phyloP scores from a whole-genome alignment of 2,329 filamentous ascomycete species.

The Metarhizium anisopliae region DNA sequence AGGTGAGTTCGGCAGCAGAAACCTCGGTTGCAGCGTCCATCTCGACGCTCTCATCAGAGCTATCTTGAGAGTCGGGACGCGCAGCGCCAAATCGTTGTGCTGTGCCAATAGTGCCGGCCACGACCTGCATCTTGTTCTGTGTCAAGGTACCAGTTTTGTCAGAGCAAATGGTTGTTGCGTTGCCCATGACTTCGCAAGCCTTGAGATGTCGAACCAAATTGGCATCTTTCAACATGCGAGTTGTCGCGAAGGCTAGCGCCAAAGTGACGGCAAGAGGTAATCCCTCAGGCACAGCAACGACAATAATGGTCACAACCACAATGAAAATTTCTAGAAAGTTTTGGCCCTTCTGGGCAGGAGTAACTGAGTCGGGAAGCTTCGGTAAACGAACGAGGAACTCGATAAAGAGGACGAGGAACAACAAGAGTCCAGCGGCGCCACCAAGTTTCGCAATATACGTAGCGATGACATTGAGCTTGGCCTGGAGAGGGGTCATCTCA shows the following conservation, averaged over 20 bases:
- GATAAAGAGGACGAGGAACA: slow-evolving; percentile 82
- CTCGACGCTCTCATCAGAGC: slow-evolving; percentile 13
- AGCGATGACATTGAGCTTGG: slow-evolving; percentile 65
- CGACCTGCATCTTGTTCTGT: slow-evolving; percentile 61
- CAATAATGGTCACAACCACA: slow-evolving; percentile 69
- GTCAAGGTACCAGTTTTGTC: slow-evolving; percentile 61
- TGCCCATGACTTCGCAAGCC: slow-evolving; percentile 75
- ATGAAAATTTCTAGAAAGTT: slow-evolving; percentile 69
- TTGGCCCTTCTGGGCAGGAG: slow-evolving; percentile 68
- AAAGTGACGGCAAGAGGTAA: slow-evolving; percentile 70
- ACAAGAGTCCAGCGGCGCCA: slow-evolving; percentile 64
- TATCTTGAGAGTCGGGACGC: slow-evolving; percentile 13
- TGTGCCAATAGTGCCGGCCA: slow-evolving; percentile 50
- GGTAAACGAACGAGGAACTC: slow-evolving; percentile 67
- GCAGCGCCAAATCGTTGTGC: slow-evolving; percentile 43
- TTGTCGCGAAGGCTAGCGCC: slow-evolving; percentile 68
- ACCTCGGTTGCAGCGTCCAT: slow-evolving; percentile 26
- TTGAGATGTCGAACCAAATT: slow-evolving; percentile 69
- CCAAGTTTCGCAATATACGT: slow-evolving; percentile 72
- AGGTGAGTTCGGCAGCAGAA: slow-evolving; percentile 36
- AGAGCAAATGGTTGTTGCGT: slow-evolving; percentile 62
- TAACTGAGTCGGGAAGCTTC: slow-evolving; percentile 33
- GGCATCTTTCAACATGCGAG: slow-evolving; percentile 68
- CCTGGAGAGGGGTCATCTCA: slow-evolving; percentile 68
- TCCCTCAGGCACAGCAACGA: slow-evolving; percentile 71